A percentile compares a stretch with the other conserved stretches of the same genome.
These are phyloP conservation scores for Pseudogymnoascus sp. DNA, from an alignment of 2,329 filamentous ascomycete genomes.

Conservation along the genomic window DNA sequence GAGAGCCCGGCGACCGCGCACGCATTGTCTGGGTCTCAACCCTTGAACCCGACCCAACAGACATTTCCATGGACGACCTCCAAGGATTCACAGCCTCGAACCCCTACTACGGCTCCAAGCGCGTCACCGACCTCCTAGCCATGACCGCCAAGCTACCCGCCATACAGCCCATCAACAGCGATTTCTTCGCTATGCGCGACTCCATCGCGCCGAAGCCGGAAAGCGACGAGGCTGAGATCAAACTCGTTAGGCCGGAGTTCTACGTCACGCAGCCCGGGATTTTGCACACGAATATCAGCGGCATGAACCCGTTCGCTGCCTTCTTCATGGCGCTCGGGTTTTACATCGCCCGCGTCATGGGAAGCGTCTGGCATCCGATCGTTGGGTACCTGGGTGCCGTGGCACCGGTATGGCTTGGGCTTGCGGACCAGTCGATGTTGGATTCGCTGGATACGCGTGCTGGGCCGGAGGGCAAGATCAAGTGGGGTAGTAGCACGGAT, in stretches of 20 bases:
- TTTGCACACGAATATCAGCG: constrained; percentile 72
- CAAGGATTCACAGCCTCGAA: constrained; percentile 54
- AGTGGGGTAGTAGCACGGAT: constrained; percentile 77
- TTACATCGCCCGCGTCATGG: constrained; percentile 64
- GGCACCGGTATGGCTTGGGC: constrained; percentile 68
- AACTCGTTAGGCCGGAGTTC: constrained; percentile 46
- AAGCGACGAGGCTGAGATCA: constrained; percentile 15
- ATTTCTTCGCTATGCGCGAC: constrained; percentile 37
- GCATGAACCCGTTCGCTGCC: constrained; percentile 60
- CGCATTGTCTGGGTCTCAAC: constrained; percentile 84
- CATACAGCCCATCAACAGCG: constrained; percentile 47
- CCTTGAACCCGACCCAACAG: constrained; percentile 52
- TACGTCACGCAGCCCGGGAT: constrained; percentile 84
- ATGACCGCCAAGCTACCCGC: constrained; percentile 63
- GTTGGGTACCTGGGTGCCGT: constrained; percentile 68
- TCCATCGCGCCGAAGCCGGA: constrained; percentile 18
- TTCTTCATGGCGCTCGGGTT: constrained; percentile 60
- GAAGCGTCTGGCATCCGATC: constrained; percentile 81
- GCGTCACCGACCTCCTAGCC: constrained; percentile 75
- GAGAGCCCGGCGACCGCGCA: constrained; percentile 32
- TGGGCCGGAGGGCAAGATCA: constrained; percentile 44
- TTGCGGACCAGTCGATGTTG: constrained; percentile 55
- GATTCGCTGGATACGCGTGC: constrained; percentile 40
- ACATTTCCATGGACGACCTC: constrained; percentile 58
- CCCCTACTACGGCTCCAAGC: constrained; percentile 82